Evolutionary conservation across 2,329 filamentous ascomycete species (phyloP).

Genomic region (Aspergillus amoenus): DNA sequence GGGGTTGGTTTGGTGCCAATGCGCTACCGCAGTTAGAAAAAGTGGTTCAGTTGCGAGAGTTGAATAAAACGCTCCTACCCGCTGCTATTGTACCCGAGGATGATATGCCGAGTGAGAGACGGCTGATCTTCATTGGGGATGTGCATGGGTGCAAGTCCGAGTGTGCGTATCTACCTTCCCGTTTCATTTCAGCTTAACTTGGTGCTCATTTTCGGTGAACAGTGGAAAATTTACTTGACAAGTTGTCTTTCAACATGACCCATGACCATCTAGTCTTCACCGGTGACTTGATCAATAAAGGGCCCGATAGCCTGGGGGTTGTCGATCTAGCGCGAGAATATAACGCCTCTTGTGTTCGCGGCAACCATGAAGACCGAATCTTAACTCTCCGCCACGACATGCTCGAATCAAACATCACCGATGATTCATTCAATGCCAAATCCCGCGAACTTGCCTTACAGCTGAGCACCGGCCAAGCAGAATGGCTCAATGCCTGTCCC

Average conservation of each 20-base stretch:
- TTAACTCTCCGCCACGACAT: conserved; percentile 62
- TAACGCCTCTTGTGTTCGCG: conserved; percentile 77
- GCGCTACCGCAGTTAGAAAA: conserved; percentile 48
- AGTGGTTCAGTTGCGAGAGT: conserved; percentile 50
- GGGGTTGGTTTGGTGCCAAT: conserved; percentile 49
- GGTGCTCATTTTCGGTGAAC: not conserved
- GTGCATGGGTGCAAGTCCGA: conserved; percentile 82
- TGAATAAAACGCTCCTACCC: conserved; percentile 51
- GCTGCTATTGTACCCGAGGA: conserved; percentile 18
- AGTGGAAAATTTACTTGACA: conserved; percentile 62
- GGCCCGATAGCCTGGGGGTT: conserved; percentile 77
- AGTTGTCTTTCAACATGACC: conserved; percentile 61
- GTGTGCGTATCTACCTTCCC: conserved; percentile 42
- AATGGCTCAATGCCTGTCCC: conserved; percentile 70
- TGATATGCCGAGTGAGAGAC: conserved; percentile 40
- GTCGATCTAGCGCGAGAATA: conserved; percentile 72
- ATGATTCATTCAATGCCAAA: conserved; percentile 13
- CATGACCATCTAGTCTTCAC: conserved; percentile 73
- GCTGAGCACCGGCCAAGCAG: conserved; percentile 59
- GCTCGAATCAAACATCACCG: conserved; percentile 26
- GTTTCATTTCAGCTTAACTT: not conserved
- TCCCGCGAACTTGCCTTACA: conserved; percentile 57
- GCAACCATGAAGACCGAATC: conserved; percentile 88
- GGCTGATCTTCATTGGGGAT: conserved; percentile 83
- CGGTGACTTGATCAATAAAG: conserved; percentile 82